Evolutionary conservation across 371 early-diverging fungal species (phyloP), one percentile per base, ranked within the genome.

Genomic region (Dinochytrium kinnereticum): DNA sequence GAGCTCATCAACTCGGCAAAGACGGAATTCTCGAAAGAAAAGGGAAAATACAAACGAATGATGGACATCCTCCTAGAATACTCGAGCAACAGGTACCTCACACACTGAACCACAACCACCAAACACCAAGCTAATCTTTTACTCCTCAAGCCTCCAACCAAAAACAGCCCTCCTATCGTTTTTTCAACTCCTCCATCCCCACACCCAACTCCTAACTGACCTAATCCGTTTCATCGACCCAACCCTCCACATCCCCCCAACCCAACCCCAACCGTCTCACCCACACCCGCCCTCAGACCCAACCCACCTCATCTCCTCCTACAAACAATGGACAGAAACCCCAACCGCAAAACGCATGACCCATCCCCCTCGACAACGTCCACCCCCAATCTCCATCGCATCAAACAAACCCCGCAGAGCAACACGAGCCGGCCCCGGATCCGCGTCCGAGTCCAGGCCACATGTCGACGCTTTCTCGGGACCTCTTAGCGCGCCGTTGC

Each of bases 21-120:
- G 61, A 7, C 61, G 2, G 61, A 17, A 15, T 36, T 61, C 24
- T 7, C 36, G 7, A 61, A 61, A 10, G 61, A 61, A 24, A 61
- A 61, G 61, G 61, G 61, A 13, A 61, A 61, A 24, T 61, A 61
- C 37, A 61, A 61, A 24, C 31, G 28, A 7, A 33, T 61, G 61
- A 31, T 61, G 3, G 61, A 61, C 36, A 7, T 61, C 13, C 61
- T 61, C 15, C 2, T 26, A 3, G 61, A 61, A 61, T 61, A 61
- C 61, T 7, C 10, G 10, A 31, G 36, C 3, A 36, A 36, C 3
- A 34, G 61, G 61, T 61, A 36, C 26, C 26, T 53, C 55, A 26
- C 55, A 15, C 26, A 13, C n/a, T 53, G n/a, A n/a, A n/a, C n/a
- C n/a, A n/a, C n/a, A n/a, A n/a, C n/a, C n/a, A n/a, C n/a, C n/a